phyloP scores from a whole-genome alignment of 2,329 filamentous ascomycete genomes.

The Scolecobasidium constrictum region DNA sequence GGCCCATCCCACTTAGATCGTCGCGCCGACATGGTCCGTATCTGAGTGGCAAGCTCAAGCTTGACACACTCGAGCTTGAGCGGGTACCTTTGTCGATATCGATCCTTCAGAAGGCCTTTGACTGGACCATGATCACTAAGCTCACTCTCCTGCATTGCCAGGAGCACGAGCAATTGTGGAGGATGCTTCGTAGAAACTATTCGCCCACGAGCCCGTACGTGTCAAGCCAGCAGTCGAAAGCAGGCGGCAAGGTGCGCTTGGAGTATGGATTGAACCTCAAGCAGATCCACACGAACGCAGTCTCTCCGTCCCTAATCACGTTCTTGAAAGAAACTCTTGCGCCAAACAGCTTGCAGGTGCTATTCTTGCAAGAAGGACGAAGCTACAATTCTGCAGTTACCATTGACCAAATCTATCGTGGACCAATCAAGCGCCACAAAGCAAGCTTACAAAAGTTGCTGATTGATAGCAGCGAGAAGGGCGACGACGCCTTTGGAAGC shows the following conservation, averaged over 20 bases:
- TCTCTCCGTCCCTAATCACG: slow-evolving; percentile 55
- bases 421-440: slow-evolving; percentile 59
- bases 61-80: slow-evolving; percentile 68
- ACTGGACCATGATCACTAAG: slow-evolving; percentile 62
- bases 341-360: slow-evolving; percentile 67
- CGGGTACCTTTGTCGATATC: slow-evolving; percentile 61
- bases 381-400: slow-evolving; percentile 47
- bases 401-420: slow-evolving; percentile 60
- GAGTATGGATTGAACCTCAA: slow-evolving; percentile 49
- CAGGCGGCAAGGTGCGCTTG: slow-evolving; percentile 4
- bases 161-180: slow-evolving; percentile 67
- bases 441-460: slow-evolving; percentile 61
- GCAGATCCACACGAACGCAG: slow-evolving; percentile 63
- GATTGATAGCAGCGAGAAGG: slow-evolving; percentile 53
- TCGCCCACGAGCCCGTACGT: slow-evolving; percentile 14
- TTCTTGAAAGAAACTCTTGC: slow-evolving; percentile 70
- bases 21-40: slow-evolving; percentile 22
- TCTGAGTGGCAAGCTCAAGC: slow-evolving; percentile 47
- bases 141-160: slow-evolving; percentile 65
- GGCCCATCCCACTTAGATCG: slow-evolving; percentile 9
- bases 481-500: slow-evolving; percentile 14
- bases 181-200: slow-evolving; percentile 49
- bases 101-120: slow-evolving; percentile 58
- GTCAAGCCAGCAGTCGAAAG: slow-evolving; percentile 19
- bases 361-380: slow-evolving; percentile 62